Percentiles rank a stretch among this genome's conserved stretches.
Evolutionary conservation across 164 flowering plant genomes (phyloP).

Genomic region (Chimonanthus salicifolius): DNA sequence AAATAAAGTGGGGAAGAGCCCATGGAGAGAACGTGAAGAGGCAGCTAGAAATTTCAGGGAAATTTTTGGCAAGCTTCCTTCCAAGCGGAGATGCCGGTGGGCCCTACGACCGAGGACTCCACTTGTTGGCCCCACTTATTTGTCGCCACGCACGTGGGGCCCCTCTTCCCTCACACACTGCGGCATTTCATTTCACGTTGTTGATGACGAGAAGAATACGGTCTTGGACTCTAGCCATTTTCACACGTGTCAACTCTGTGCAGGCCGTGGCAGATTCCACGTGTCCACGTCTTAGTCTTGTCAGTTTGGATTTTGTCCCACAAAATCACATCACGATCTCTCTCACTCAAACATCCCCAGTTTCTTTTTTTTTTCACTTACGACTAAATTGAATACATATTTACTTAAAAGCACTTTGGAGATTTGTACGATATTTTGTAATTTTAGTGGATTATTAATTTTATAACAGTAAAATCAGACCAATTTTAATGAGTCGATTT

Average conservation of each 20-base stretch:
- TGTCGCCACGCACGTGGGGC: slow-evolving; percentile 15
- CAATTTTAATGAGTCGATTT: too few species aligned
- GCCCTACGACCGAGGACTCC: slow-evolving; percentile 1
- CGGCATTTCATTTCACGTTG: too few species aligned
- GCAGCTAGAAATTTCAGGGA: background rate
- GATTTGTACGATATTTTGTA: too few species aligned
- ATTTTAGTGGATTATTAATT: too few species aligned
- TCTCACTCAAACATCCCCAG: too few species aligned
- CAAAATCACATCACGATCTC: background rate
- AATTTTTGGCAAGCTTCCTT: background rate
- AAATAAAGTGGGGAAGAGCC: too few species aligned
- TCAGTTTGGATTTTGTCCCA: slow-evolving; percentile 13
- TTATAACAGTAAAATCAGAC: too few species aligned
- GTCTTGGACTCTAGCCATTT: slow-evolving; percentile 11
- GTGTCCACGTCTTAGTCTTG: slow-evolving; percentile 19
- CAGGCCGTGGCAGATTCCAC: slow-evolving; percentile 10
- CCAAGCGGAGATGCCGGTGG: background rate
- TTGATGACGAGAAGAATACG: slow-evolving; percentile 1
- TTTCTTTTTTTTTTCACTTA: background rate
- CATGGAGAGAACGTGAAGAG: slow-evolving; percentile 2
- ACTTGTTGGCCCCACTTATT: slow-evolving; percentile 1
- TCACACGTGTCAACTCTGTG: slow-evolving; percentile 17
- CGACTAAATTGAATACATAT: background rate
- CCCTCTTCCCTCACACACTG: slow-evolving; percentile 6
- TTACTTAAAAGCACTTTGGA: too few species aligned